These are phyloP conservation scores for Limonomyces culmigenus DNA, from an alignment of 1,284 basidiomycete species.

Conservation along the genomic window DNA sequence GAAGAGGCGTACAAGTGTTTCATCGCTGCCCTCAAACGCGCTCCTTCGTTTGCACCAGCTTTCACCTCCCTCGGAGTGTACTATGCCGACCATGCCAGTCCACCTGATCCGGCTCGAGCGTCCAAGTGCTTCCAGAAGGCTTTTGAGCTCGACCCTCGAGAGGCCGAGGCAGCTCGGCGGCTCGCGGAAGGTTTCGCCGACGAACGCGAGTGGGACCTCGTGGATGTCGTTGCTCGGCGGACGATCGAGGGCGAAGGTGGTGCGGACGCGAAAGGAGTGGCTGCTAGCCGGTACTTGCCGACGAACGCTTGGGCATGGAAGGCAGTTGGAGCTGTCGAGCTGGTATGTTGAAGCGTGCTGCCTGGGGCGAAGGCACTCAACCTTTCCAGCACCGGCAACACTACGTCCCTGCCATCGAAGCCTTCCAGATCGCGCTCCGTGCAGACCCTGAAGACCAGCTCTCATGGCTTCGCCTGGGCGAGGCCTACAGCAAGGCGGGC, in stretches of 20 bases:
- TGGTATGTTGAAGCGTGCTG: constrained; percentile 35
- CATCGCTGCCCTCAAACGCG: constrained; percentile 69
- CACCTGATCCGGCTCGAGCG: constrained; percentile 72
- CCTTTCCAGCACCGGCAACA: constrained; percentile 55
- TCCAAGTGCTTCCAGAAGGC: constrained; percentile 98
- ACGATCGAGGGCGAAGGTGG: constrained; percentile 90
- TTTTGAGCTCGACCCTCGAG: constrained; percentile 87
- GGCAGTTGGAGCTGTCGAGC: constrained; percentile 83
- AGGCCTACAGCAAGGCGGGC: constrained; percentile 81
- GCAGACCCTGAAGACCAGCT: constrained; percentile 64
- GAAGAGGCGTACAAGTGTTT: constrained; percentile 68
- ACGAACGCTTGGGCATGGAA: constrained; percentile 98
- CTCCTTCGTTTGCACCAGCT: constrained; percentile 69
- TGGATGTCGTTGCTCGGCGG: constrained; percentile 81
- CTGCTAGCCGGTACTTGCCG: constrained; percentile 41
- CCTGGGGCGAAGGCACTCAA: not conserved
- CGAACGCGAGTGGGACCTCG: constrained; percentile 90
- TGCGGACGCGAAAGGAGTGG: constrained; percentile 30
- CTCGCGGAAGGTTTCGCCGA: constrained; percentile 86
- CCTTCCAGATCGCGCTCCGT: constrained; percentile 80
- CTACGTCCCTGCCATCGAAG: constrained; percentile 65
- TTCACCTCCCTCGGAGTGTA: constrained; percentile 91
- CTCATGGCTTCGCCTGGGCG: constrained; percentile 83
- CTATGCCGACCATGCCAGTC: constrained; percentile 57
- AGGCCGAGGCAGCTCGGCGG: constrained; percentile 71